A percentile compares a stretch with the other conserved stretches of the same genome.
These are phyloP conservation scores for Candida sp. DNA, from an alignment of 1,139 yeast genomes.

Conservation along the genomic window DNA sequence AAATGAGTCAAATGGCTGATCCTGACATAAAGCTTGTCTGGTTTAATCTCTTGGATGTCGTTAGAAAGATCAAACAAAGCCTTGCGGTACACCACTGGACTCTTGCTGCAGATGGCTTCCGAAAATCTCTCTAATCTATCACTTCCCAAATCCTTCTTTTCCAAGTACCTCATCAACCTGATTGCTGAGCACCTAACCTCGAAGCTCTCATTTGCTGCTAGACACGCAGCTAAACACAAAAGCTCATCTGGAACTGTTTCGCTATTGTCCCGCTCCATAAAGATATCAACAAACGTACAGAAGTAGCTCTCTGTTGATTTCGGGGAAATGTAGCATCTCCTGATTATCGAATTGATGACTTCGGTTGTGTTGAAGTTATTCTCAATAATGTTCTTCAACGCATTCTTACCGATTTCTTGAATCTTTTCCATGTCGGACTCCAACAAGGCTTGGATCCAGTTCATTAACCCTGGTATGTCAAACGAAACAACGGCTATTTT, in stretches of 20 bases:
- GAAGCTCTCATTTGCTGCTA: conserved; percentile 67
- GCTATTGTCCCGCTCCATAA: conserved; percentile 34
- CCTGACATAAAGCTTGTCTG: conserved; percentile 61
- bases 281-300: conserved; percentile 67
- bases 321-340: conserved; percentile 69
- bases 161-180: conserved; percentile 58
- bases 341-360: conserved; percentile 65
- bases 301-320: conserved; percentile 72
- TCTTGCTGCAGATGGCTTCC: conserved; percentile 66
- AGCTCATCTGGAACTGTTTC: conserved; percentile 57
- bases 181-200: conserved; percentile 69
- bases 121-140: conserved; percentile 49
- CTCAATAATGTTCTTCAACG: conserved; percentile 67
- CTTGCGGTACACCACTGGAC: conserved; percentile 77
- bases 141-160: conserved; percentile 52
- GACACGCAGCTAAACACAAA: conserved; percentile 66
- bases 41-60: conserved; percentile 53
- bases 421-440: conserved; percentile 62
- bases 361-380: conserved; percentile 61
- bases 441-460: conserved; percentile 80
- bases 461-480: conserved; percentile 68
- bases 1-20: conserved; percentile 77
- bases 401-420: conserved; percentile 70
- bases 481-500: conserved; percentile 57
- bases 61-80: conserved; percentile 74